A percentile compares a stretch with the other conserved stretches of the same genome.
Conservation (phyloP, 2,329 filamentous ascomycete species). For the Zasmidium angulare region DNA sequence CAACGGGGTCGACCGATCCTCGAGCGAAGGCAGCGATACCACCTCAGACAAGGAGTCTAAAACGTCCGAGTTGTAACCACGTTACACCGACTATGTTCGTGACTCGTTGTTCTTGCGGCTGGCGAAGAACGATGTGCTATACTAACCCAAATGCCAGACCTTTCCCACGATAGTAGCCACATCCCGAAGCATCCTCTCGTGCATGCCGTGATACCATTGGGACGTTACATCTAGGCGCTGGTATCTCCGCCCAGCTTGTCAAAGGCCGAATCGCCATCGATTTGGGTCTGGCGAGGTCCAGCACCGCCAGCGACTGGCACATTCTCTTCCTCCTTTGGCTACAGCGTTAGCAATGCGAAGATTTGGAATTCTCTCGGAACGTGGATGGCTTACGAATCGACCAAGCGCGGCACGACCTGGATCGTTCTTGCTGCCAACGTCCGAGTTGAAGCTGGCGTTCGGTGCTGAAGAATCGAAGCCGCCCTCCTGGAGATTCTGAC, state of each 20-base stretch:
- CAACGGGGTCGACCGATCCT: too few species aligned
- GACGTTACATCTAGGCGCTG: conserved; percentile 8
- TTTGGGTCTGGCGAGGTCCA: conserved; percentile 20
- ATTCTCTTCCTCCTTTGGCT: conserved; percentile 28
- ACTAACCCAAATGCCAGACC: background rate
- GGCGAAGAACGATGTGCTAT: background rate
- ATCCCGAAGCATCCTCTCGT: background rate
- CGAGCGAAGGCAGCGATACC: too few species aligned
- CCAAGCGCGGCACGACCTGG: conserved; percentile 52
- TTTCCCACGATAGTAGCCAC: background rate
- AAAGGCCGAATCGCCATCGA: conserved; percentile 23
- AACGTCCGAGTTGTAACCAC: background rate
- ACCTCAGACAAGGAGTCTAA: too few species aligned
- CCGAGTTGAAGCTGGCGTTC: conserved; percentile 53
- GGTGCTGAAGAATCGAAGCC: conserved; percentile 37
- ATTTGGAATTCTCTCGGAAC: background rate
- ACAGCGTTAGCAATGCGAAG: background rate
- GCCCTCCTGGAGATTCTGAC: conserved; percentile 25
- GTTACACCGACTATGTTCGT: background rate
- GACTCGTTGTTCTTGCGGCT: background rate
- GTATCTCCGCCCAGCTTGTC: conserved; percentile 16
- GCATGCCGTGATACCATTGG: background rate
- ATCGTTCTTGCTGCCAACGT: conserved; percentile 57
- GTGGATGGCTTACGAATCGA: conserved; percentile 25
- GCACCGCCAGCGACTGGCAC: conserved; percentile 35